Conservation (phyloP, 495 filamentous ascomycete genomes). For the Podospora pseudoanserina region DNA sequence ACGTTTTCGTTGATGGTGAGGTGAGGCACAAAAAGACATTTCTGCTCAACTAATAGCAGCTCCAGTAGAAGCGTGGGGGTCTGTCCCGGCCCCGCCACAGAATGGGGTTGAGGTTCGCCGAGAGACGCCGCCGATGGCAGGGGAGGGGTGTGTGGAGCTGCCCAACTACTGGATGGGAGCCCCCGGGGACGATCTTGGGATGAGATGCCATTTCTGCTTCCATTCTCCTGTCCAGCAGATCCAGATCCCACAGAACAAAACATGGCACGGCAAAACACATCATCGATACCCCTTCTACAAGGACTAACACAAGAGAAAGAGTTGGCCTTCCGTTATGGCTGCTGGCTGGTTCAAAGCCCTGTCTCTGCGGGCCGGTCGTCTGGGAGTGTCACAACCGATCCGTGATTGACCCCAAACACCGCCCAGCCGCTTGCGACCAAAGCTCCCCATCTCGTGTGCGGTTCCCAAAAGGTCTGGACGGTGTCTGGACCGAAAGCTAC, state of each 20-base stretch:
- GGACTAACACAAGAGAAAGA: background rate
- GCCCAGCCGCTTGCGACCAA: background rate
- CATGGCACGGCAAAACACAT: no score
- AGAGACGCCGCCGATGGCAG: background rate
- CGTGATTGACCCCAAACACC: background rate
- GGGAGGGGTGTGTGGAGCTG: background rate
- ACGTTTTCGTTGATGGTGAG: background rate
- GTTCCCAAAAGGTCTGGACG: background rate
- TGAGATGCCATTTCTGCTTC: background rate
- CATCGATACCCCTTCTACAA: background rate
- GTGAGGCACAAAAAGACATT: background rate
- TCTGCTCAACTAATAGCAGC: background rate
- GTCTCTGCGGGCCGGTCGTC: background rate
- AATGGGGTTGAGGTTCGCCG: background rate
- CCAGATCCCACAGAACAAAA: background rate
- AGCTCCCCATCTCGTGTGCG: background rate
- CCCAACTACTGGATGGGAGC: background rate
- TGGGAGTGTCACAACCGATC: background rate
- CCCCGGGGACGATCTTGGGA: background rate
- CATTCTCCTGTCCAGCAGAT: background rate
- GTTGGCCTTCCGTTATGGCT: background rate
- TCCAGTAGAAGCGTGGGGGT: background rate
- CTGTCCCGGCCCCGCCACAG: background rate
- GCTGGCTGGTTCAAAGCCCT: background rate
- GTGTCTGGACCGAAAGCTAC: background rate